Base-by-base conservation (phyloP, 345 rosid genomes). In the Hibiscus mutabilis region DNA sequence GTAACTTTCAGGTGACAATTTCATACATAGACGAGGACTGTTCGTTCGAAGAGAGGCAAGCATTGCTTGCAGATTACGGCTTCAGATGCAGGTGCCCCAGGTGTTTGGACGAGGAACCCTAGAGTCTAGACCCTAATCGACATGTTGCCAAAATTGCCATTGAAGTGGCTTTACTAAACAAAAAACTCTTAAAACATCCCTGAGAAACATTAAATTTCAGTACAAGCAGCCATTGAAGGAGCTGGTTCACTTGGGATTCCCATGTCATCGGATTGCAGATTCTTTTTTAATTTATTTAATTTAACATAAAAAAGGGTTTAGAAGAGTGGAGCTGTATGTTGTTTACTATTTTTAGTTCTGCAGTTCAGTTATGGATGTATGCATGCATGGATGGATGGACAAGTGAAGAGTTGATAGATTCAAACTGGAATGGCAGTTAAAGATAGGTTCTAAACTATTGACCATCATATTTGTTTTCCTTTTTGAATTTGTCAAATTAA, bases 21-120 rank as follows among this genome's bases (percentile, higher is more conserved):
- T 94, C 97, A 56, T 94, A 90, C 78, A 84, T 91, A 73, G 95
- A 91, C 11, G 96, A 91, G 80, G 92, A 88, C 68, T 88, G 87
- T 73, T 81, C 93, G 0, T 81, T 81, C 61, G 76, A 83, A 69
- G 96, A 85, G 80, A 85, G 97, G 80, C 89, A 79, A 58, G 81
- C 88, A 64, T 53, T 76, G 55, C 89, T 88, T 49, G 93, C 88
- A 4, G 98, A 91, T 70, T 94, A 94, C 55, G 97, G 97, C 65
- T 91, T 94, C 79, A 63, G 16, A 35, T 94, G 98, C 85, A 79
- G 76, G n/a, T 90, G 97, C 67, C 14, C 77, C 3, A 89, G 78
- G 75, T 95, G 99, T 80, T 73, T 79, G 35, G 76, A 87, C 66
- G 88, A 90, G 72, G 78, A 66, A 21, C 68, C 78, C 4, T 35